Evolutionary conservation across 1,284 basidiomycete species (phyloP), one percentile per base, ranked within the genome.

Genomic region (Pyrrhoderma noxium): DNA sequence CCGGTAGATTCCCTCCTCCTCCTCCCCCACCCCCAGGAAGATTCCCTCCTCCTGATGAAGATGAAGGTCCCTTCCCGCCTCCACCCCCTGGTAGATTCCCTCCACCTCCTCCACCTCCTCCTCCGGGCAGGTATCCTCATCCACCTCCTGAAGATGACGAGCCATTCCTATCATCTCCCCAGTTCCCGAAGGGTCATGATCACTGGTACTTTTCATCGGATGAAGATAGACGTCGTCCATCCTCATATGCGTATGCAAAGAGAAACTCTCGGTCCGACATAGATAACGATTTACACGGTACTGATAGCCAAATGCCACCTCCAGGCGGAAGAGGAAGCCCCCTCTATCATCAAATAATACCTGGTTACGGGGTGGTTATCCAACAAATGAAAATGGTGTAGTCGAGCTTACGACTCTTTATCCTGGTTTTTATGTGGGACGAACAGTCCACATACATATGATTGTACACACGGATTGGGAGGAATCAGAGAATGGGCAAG

Each of bases 391-490:
- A 52, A 77, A 80, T 56, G 85, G 85, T 19, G 78, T 87, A 14
- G 76, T 75, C 0, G 76, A 82, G 55, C 82, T 87, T 58, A 77
- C 71, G 70, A 76, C 77, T 18, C 80, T 86, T 58, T 85, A 82
- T 68, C 84, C 85, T 7, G 85, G 82, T 0, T 85, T 76, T 58
- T 78, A 76, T 58, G 73, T 71, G 2, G 75, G 76, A 11, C 73
- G 76, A 21, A 74, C 76, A 14, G 72, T 73, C 0, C 77, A 78
- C 59, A 62, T 79, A 53, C 76, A 78, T 59, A 63, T 74, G 40
- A 78, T 77, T 57, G 74, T 78, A 7, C 75, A 73, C 62, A 70
- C 71, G 0, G 58, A 62, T 53, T 65, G 62, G 59, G 61, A 61
- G 2, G 56, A 62, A 3, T 59, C 72, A 47, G 59, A 66, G 45